Evolutionary conservation across 495 filamentous ascomycete species (phyloP).

Genomic region (Trichocladium antarcticum): DNA sequence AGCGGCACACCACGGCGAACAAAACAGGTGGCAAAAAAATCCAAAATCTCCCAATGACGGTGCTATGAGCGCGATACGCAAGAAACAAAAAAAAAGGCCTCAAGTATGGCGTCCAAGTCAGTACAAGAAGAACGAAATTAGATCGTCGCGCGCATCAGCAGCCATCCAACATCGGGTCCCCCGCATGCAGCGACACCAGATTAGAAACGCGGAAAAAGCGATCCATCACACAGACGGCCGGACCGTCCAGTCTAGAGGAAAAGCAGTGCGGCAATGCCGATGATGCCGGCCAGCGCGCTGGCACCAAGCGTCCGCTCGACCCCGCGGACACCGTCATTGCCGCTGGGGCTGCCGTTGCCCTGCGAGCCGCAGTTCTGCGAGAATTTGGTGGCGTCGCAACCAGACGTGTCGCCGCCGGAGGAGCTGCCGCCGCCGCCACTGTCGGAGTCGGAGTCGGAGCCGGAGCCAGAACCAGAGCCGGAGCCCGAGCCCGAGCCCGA

Average conservation of each 20-base stretch:
- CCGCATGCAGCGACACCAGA: no score
- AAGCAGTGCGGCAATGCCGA: slow-evolving; percentile 38
- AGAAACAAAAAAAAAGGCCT: no score
- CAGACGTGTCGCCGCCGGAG: not conserved
- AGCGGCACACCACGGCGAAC: no score
- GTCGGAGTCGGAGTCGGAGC: slow-evolving; percentile 2
- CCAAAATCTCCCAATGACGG: no score
- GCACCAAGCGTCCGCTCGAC: slow-evolving; percentile 34
- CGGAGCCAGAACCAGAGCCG: slow-evolving; percentile 2
- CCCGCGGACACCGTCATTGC: slow-evolving; percentile 24
- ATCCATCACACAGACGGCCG: no score
- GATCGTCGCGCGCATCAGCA: no score
- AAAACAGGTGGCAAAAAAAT: no score
- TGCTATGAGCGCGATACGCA: no score
- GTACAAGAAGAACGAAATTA: no score
- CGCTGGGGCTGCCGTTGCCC: slow-evolving; percentile 4
- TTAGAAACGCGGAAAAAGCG: no score
- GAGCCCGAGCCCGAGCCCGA: slow-evolving; percentile 10
- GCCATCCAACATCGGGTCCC: no score
- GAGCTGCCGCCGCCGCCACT: slow-evolving; percentile 9
- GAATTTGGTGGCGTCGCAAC: slow-evolving; percentile 25
- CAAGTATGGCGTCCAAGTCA: no score
- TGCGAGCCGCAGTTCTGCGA: slow-evolving; percentile 23
- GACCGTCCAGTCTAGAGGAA: slow-evolving; percentile 28
- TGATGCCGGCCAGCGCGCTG: slow-evolving; percentile 40